phyloP scores from a whole-genome alignment of 805 yeast genomes.

The Ogataea pignaliae region DNA sequence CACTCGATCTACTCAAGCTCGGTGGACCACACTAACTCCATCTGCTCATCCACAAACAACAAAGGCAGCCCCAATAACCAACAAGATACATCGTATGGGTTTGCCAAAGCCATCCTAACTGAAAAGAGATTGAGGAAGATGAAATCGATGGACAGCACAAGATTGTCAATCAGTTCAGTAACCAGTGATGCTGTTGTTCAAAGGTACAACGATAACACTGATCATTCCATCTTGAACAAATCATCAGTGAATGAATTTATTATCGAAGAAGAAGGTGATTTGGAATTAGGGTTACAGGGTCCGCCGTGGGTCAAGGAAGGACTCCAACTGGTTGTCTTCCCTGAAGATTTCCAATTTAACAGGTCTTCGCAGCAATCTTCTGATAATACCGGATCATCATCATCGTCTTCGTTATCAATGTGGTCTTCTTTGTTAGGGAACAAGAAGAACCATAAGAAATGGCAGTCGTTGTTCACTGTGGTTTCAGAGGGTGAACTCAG shows the following conservation, averaged over 20 bases:
- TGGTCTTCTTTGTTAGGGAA: background rate
- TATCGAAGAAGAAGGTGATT: conserved; percentile 46
- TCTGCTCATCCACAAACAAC: background rate
- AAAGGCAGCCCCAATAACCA: background rate
- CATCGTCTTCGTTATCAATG: background rate
- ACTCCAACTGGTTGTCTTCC: conserved; percentile 35
- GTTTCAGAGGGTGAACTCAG: conserved; percentile 63
- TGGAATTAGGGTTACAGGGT: conserved; percentile 60
- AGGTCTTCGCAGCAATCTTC: background rate
- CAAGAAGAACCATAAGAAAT: conserved; percentile 20
- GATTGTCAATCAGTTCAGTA: conserved; percentile 10
- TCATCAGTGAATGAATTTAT: conserved; percentile 6
- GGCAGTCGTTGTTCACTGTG: conserved; percentile 57
- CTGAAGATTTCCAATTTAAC: conserved; percentile 14
- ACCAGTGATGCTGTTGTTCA: conserved; percentile 9
- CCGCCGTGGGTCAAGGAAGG: conserved; percentile 82
- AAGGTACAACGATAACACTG: conserved; percentile 9
- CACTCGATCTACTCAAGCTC: conserved; percentile 8
- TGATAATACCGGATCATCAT: background rate
- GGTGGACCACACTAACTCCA: conserved; percentile 1
- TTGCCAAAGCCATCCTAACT: conserved; percentile 24
- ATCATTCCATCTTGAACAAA: conserved; percentile 6
- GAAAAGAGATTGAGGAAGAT: conserved; percentile 20
- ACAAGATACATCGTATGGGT: conserved; percentile 16
- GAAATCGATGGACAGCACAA: conserved; percentile 15